Conservation (phyloP, 2,329 filamentous ascomycete genomes). For the Rachicladosporium sp. region DNA sequence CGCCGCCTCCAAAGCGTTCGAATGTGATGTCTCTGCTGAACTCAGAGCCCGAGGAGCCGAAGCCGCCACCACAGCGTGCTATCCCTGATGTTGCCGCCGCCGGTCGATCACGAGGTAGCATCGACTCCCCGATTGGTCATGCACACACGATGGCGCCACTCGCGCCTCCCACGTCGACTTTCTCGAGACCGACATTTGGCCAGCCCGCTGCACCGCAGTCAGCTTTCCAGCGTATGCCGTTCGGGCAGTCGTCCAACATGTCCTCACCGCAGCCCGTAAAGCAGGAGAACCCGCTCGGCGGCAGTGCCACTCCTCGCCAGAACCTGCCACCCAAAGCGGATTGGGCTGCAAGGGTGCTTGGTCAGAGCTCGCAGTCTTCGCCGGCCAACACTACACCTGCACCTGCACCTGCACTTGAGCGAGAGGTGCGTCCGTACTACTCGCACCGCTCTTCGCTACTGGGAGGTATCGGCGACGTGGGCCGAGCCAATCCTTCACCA, state of each 20-base stretch:
- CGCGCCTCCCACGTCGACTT: conserved; percentile 8
- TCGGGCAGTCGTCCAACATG: conserved; percentile 11
- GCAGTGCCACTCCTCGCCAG: conserved; percentile 7
- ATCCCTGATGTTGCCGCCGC: not conserved
- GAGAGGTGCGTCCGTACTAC: conserved; percentile 19
- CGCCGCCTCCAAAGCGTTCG: conserved; percentile 24
- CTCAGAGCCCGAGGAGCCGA: conserved; percentile 21
- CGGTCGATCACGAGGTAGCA: too few relatives aligned
- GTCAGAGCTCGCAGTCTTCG: conserved; percentile 6
- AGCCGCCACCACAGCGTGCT: conserved; percentile 16
- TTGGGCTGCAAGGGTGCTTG: conserved; percentile 13
- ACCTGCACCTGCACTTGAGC: conserved; percentile 12
- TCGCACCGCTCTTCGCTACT: conserved; percentile 16
- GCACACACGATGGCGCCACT: conserved; percentile 3
- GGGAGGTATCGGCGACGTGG: conserved; percentile 17
- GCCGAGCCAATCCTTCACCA: conserved; percentile 20
- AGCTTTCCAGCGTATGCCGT: conserved; percentile 13
- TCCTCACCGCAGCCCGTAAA: conserved; percentile 14
- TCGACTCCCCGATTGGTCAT: not conserved
- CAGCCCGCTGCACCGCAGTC: conserved; percentile 16
- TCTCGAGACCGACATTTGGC: conserved; percentile 16
- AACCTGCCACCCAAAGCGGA: conserved; percentile 14
- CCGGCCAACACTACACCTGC: conserved; percentile 1
- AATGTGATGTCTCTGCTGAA: conserved; percentile 25
- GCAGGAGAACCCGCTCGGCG: conserved; percentile 14